These are phyloP conservation scores for Letharia columbiana DNA, from an alignment of 495 filamentous ascomycete species.

Conservation along the genomic window DNA sequence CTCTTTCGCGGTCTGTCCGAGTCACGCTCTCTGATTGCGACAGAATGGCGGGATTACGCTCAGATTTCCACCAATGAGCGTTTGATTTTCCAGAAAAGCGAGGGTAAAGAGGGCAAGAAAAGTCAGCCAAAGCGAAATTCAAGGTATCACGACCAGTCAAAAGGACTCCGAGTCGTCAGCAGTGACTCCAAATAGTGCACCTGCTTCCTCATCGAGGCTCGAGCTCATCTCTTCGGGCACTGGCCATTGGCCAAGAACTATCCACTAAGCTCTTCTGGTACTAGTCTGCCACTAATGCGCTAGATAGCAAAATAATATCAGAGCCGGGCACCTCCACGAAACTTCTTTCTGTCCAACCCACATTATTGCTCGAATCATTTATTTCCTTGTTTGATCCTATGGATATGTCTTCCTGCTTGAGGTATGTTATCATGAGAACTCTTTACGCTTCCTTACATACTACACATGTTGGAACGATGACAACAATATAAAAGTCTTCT, in stretches of 20 bases:
- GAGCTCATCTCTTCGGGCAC: conserved; percentile 6
- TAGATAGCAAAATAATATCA: neutral
- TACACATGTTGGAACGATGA: conserved; percentile 62
- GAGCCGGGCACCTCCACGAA: neutral
- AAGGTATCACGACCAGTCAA: neutral
- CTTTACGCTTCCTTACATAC: conserved; percentile 17
- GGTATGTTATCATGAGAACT: conserved; percentile 16
- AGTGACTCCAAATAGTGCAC: conserved; percentile 3
- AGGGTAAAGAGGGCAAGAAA: neutral
- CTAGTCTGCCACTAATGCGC: neutral
- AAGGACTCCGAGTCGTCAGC: neutral
- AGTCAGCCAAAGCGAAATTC: neutral
- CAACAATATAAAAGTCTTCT: conserved; percentile 74
- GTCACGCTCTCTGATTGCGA: conserved; percentile 14
- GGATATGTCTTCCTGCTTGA: neutral
- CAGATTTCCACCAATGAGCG: neutral
- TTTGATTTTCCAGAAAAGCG: neutral
- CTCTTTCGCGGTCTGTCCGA: neutral
- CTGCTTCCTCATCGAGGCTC: conserved; percentile 6
- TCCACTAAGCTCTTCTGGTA: neutral
- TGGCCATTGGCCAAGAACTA: conserved; percentile 1
- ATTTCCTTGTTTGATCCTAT: neutral
- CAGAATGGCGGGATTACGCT: conserved; percentile 12
- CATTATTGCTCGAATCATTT: neutral
- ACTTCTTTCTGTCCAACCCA: neutral